phyloP scores from a whole-genome alignment of 2,329 filamentous ascomycete genomes.

The Arthrobotrys pseudoclavata region DNA sequence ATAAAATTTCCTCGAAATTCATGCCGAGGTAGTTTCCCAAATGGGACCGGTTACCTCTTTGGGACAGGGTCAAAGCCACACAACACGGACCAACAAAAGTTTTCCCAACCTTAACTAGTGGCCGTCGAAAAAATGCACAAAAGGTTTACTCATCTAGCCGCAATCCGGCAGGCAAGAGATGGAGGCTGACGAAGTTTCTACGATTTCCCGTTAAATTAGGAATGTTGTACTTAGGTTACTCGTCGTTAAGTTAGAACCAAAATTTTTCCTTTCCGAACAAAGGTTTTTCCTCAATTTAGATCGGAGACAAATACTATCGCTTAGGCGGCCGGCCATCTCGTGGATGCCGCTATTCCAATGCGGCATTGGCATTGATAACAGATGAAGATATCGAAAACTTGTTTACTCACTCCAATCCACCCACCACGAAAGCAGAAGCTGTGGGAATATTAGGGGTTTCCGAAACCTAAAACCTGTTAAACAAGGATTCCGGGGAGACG shows the following conservation, averaged over 20 bases:
- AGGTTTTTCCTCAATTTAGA: conserved; percentile 4
- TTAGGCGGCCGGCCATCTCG: not conserved
- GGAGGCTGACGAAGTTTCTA: not conserved
- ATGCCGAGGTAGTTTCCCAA: conserved; percentile 47
- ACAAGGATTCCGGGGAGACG: conserved; percentile 1
- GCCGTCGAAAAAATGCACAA: conserved; percentile 29
- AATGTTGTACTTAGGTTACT: conserved; percentile 37
- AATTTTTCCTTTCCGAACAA: not conserved
- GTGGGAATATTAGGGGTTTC: not conserved
- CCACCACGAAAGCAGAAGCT: conserved; percentile 49
- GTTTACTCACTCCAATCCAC: conserved; percentile 19
- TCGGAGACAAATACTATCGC: conserved; percentile 23
- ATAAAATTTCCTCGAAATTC: conserved; percentile 20
- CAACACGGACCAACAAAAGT: conserved; percentile 2
- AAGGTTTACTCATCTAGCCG: conserved; percentile 30
- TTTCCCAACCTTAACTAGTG: conserved; percentile 14
- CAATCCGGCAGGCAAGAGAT: conserved; percentile 39
- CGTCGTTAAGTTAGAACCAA: not conserved
- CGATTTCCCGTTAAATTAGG: conserved; percentile 33
- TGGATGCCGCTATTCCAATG: conserved; percentile 34
- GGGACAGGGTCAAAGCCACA: conserved; percentile 30
- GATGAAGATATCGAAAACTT: conserved; percentile 2
- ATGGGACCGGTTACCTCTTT: conserved; percentile 19
- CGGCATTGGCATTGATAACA: conserved; percentile 34
- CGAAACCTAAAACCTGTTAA: conserved; percentile 44